Evolutionary conservation across 192 early-diverging fungal genomes (phyloP), one percentile per base, ranked within the genome.

Genomic region (Phlyctochytrium bullatum): DNA sequence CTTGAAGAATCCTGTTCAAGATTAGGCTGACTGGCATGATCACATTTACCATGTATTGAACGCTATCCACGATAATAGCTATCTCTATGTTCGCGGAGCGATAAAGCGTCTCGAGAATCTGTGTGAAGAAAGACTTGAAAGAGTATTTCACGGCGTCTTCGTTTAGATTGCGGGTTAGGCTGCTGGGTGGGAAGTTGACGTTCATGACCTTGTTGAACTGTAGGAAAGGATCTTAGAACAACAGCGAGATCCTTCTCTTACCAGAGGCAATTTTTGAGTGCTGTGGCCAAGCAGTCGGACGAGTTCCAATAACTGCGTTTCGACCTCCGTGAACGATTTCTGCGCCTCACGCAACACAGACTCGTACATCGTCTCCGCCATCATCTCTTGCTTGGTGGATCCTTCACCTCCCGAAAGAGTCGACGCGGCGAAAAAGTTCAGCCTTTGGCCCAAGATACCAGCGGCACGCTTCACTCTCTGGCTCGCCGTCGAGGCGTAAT

Each of bases 131-230:
- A 20, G 40, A 6, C 20, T 47, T 47, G 40, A 47, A 47, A 20
- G 40, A 14, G 20, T 47, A 20, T 20, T 47, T 47, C 40, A 47
- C 6, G 20, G 40, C 6, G 20, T 47, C 40, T 6, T 47, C 40
- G 40, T 6, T 47, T 14, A 47, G 40, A 20, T 47, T 47, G 6
- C 40, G 6, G 40, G 40, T 14, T 14, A 14, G 20, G 6, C 10
- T 14, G 20, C 20, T 47, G 6, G 6, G 10, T 14, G 40, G 40
- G 40, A 47, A 47, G 10, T 47, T 47, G 40, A 47, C 40, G 40
- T 47, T 47, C 40, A 47, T 47, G 20, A 47, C 40, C 20, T 47
- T 47, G 40, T 47, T 47, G 40, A 47, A 47, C 40, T 47, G 40
- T 14, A 47, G 6, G 10, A 47, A 47, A 47, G 20, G 6, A 14